Evolutionary conservation across 2,329 filamentous ascomycete genomes (phyloP).

Genomic region (Penicillium sp.): DNA sequence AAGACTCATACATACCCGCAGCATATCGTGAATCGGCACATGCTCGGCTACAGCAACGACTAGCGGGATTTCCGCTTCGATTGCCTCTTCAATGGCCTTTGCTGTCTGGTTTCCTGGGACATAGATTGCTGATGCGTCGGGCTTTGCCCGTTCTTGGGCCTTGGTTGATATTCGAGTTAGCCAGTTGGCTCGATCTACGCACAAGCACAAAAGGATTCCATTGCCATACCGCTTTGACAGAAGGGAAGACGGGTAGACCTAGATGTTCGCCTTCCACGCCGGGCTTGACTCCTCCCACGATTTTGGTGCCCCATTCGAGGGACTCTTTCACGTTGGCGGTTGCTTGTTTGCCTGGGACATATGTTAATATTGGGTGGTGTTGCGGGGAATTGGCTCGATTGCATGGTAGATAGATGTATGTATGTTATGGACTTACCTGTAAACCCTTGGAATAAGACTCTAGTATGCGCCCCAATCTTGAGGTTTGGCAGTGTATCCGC

Average conservation of each 20-base stretch:
- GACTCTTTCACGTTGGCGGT: constrained; percentile 74
- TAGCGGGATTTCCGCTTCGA: constrained; percentile 72
- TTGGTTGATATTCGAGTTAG: constrained; percentile 23
- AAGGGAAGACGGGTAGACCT: constrained; percentile 67
- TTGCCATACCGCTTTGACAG: constrained; percentile 54
- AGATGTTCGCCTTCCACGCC: constrained; percentile 67
- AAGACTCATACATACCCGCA: constrained; percentile 52
- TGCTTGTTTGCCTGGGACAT: constrained; percentile 42
- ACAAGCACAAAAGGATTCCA: too few species aligned
- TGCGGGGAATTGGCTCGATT: background rate
- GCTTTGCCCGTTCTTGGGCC: constrained; percentile 67
- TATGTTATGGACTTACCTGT: too few species aligned
- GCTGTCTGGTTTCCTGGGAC: constrained; percentile 72
- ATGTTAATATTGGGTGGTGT: constrained; percentile 10
- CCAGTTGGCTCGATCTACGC: background rate
- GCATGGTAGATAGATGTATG: background rate
- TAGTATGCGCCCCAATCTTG: constrained; percentile 62
- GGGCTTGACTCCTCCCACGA: constrained; percentile 74
- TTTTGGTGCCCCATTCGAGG: constrained; percentile 71
- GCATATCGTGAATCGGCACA: constrained; percentile 72
- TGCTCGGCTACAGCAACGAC: constrained; percentile 78
- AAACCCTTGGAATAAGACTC: constrained; percentile 68
- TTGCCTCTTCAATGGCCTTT: constrained; percentile 72
- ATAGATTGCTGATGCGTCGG: constrained; percentile 75
- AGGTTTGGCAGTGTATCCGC: constrained; percentile 63